A percentile compares a stretch with the other conserved stretches of the same genome.
phyloP scores from a whole-genome alignment of 805 yeast genomes.

The Candida maltosa region DNA sequence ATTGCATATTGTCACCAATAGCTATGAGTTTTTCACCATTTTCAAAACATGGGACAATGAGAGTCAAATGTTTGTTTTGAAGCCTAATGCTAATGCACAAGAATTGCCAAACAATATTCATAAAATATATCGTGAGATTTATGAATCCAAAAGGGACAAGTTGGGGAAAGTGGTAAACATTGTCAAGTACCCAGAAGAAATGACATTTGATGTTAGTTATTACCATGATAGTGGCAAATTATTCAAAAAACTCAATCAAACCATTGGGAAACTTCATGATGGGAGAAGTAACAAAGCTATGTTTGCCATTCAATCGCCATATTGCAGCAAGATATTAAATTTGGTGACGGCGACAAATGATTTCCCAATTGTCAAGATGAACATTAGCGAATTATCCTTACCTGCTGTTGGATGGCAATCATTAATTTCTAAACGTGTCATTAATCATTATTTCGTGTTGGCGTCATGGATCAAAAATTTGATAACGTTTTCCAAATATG shows the following conservation, averaged over 20 bases:
- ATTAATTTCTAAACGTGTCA: slow-evolving; percentile 57
- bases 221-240: slow-evolving; percentile 54
- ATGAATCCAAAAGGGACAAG: slow-evolving; percentile 43
- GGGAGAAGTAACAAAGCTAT: slow-evolving; percentile 59
- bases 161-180: slow-evolving; percentile 40
- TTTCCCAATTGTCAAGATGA: slow-evolving; percentile 63
- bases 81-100: slow-evolving; percentile 69
- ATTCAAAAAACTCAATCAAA: slow-evolving; percentile 54
- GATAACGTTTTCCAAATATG: slow-evolving; percentile 62
- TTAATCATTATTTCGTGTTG: slow-evolving; percentile 68
- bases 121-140: slow-evolving; percentile 54
- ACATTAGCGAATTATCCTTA: slow-evolving; percentile 52
- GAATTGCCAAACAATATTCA: slow-evolving; percentile 54
- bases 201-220: slow-evolving; percentile 54
- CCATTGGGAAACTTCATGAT: slow-evolving; percentile 55
- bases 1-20: slow-evolving; percentile 66
- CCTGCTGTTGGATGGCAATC: slow-evolving; percentile 85
- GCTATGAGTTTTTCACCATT: slow-evolving; percentile 69
- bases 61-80: slow-evolving; percentile 54
- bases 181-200: slow-evolving; percentile 49
- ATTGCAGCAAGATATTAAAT: slow-evolving; percentile 42
- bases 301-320: slow-evolving; percentile 74
- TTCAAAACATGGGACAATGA: slow-evolving; percentile 60
- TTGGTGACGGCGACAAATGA: slow-evolving; percentile 46
- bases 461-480: slow-evolving; percentile 71